Evolutionary conservation across 306 rosid species (phyloP).

Genomic region (Cucurbita ficifolia): DNA sequence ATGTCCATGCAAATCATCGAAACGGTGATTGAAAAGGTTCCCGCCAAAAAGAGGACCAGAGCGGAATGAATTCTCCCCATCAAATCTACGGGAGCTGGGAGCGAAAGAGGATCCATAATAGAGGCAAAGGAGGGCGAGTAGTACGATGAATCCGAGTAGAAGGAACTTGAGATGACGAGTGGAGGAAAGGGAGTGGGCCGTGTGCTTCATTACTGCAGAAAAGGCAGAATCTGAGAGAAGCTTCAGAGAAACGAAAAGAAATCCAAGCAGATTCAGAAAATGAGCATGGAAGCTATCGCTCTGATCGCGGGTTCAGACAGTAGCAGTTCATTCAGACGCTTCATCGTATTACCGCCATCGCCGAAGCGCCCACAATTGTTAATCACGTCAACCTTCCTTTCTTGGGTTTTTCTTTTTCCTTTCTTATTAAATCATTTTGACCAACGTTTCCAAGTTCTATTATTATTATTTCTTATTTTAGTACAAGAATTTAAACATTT

Average conservation of each 20-base stretch:
- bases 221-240: not conserved
- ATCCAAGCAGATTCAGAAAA: not conserved
- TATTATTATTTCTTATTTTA: no score
- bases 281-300: not conserved
- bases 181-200: slow-evolving; percentile 12
- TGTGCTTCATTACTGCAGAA: slow-evolving; percentile 22
- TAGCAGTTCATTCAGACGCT: not conserved
- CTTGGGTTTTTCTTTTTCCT: not conserved
- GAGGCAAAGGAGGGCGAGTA: slow-evolving; percentile 29
- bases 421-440: not conserved
- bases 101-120: slow-evolving; percentile 31
- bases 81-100: slow-evolving; percentile 37
- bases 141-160: slow-evolving; percentile 15
- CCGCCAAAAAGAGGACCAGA: slow-evolving; percentile 15
- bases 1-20: slow-evolving; percentile 16
- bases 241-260: not conserved
- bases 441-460: no score
- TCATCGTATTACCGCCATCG: not conserved
- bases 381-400: no score
- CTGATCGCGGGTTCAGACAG: not conserved
- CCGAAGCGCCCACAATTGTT: not conserved
- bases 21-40: slow-evolving; percentile 8
- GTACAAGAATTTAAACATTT: no score
- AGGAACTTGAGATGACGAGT: slow-evolving; percentile 12
- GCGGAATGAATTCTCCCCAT: not conserved